Conservation (phyloP, 768 basidiomycete species). For the Termitomyces sp. region DNA sequence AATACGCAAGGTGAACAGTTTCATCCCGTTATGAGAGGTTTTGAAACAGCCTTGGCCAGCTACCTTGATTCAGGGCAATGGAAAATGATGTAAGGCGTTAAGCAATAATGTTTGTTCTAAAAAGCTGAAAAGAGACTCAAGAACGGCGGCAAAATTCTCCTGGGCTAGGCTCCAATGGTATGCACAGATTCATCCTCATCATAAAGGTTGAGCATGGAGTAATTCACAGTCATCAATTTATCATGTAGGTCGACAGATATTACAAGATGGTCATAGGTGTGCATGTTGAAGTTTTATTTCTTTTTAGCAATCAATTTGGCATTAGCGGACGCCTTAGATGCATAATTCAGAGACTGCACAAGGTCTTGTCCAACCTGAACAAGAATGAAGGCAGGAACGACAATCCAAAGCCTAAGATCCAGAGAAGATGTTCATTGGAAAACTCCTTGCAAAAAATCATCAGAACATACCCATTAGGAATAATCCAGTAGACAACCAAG, state of each 20-base stretch:
- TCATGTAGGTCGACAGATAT: neutral
- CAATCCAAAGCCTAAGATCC: slow-evolving; percentile 61
- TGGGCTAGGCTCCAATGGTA: too few species aligned
- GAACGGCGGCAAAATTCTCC: too few species aligned
- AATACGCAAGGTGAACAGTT: too few species aligned
- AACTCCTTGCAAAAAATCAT: neutral
- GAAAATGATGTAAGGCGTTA: too few species aligned
- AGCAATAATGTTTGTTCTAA: too few species aligned
- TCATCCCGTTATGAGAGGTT: too few species aligned
- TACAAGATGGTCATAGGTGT: neutral
- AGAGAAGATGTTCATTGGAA: neutral
- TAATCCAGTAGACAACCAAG: slow-evolving; percentile 57
- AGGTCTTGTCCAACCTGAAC: slow-evolving; percentile 61
- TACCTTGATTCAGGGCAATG: too few species aligned
- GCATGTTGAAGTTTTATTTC: slow-evolving; percentile 3
- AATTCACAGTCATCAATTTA: too few species aligned
- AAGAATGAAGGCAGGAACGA: slow-evolving; percentile 61
- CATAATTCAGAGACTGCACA: slow-evolving; percentile 29
- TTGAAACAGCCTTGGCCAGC: too few species aligned
- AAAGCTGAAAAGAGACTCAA: too few species aligned
- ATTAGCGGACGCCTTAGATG: slow-evolving; percentile 17
- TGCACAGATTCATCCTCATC: too few species aligned
- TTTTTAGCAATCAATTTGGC: slow-evolving; percentile 14
- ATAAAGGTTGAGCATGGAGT: too few species aligned
- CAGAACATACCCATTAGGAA: slow-evolving; percentile 69